phyloP scores from a whole-genome alignment of 2,329 filamentous ascomycete species.

The Penicillium thymicola region DNA sequence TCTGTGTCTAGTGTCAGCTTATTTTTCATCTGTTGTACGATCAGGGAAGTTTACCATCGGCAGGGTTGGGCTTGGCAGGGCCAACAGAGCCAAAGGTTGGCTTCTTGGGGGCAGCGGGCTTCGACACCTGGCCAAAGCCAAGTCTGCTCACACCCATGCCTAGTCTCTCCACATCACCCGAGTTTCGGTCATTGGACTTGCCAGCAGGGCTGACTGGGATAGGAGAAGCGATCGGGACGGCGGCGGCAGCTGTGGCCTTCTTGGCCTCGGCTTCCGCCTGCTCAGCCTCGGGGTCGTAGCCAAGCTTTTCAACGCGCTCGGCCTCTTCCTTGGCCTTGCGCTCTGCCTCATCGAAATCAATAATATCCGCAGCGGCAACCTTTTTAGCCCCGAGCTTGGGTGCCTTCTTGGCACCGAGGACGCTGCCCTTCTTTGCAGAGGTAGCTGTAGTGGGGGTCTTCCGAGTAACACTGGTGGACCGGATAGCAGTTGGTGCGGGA shows the following conservation, averaged over 20 bases:
- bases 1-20: conserved; percentile 39
- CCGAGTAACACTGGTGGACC: conserved; percentile 75
- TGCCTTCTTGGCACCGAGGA: conserved; percentile 80
- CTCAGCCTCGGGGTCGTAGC: conserved; percentile 91
- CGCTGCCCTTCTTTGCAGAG: conserved; percentile 74
- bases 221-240: conserved; percentile 66
- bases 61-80: conserved; percentile 62
- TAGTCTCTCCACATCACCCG: conserved; percentile 79
- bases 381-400: conserved; percentile 92
- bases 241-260: conserved; percentile 32
- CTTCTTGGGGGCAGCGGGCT: conserved; percentile 65
- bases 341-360: conserved; percentile 97
- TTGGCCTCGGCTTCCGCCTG: conserved; percentile 46
- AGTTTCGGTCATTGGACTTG: conserved; percentile 52
- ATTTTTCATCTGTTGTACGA: neutral
- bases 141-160: conserved; percentile 84
- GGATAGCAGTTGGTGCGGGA: conserved; percentile 62
- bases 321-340: conserved; percentile 97
- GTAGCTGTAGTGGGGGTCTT: conserved; percentile 63
- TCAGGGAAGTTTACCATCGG: conserved; percentile 55
- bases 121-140: conserved; percentile 76
- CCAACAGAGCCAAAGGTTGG: conserved; percentile 85
- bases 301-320: conserved; percentile 89
- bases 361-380: conserved; percentile 66
- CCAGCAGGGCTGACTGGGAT: conserved; percentile 69